phyloP scores from a whole-genome alignment of 2,329 filamentous ascomycete genomes.

The Cryphonectria parasitica region DNA sequence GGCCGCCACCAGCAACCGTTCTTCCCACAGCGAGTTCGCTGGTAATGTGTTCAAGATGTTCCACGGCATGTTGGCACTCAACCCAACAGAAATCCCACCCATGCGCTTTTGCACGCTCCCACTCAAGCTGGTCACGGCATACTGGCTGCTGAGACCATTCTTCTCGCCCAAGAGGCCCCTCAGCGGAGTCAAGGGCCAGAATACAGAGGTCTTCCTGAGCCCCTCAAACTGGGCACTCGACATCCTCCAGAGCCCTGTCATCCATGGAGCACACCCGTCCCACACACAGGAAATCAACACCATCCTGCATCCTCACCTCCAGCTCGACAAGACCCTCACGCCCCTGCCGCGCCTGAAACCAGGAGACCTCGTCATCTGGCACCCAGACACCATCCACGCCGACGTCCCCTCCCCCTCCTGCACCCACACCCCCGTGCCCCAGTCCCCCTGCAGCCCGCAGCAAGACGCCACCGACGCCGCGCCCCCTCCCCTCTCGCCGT shows the following conservation, averaged over 20 bases:
- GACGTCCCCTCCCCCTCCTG: constrained; percentile 41
- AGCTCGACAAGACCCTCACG: constrained; percentile 69
- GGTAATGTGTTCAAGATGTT: constrained; percentile 79
- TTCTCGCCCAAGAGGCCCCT: constrained; percentile 39
- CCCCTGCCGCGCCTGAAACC: constrained; percentile 69
- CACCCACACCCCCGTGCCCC: constrained; percentile 29
- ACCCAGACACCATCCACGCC: constrained; percentile 72
- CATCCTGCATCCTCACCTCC: constrained; percentile 72
- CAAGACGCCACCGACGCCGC: neutral
- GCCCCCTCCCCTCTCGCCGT: neutral
- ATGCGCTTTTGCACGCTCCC: constrained; percentile 72
- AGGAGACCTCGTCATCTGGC: constrained; percentile 78
- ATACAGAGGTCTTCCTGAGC: constrained; percentile 14
- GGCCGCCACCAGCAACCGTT: constrained; percentile 67
- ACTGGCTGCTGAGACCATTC: constrained; percentile 77
- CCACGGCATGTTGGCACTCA: constrained; percentile 76
- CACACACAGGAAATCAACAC: constrained; percentile 71
- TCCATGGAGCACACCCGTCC: constrained; percentile 74
- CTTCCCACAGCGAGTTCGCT: constrained; percentile 72
- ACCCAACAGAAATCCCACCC: constrained; percentile 66
- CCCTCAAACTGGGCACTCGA: constrained; percentile 24
- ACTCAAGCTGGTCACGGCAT: constrained; percentile 72
- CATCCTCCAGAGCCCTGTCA: constrained; percentile 46
- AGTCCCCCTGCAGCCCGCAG: neutral
- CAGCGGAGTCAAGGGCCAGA: constrained; percentile 10